Base-by-base conservation (phyloP, 805 yeast species). In the Teunomyces kruisii region DNA sequence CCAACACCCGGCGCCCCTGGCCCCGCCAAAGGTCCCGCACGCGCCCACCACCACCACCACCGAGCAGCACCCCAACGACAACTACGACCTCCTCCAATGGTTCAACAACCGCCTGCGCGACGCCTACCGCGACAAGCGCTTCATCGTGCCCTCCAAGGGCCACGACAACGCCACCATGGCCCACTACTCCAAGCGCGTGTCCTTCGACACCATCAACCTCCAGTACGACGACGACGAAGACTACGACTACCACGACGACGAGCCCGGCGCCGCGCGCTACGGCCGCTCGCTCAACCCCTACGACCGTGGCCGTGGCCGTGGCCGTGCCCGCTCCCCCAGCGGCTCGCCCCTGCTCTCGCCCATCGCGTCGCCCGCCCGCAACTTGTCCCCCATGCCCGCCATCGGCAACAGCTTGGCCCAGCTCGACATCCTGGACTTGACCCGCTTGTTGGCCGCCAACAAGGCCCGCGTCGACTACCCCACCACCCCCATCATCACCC, bases 191-290 rank as follows among this genome's bases (percentile, higher is more conserved):
- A 64, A 64, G 26, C 58, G 79, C 39, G 81, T 80, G 1, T 74
- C 81, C 2, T 80, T 79, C 53, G 83, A 80, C 57, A 78, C 84
- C 13, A 75, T 80, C 14, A 70, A 78, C 45, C 42, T 70, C 19
- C 59, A 60, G 44, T 64, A 57, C 47, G 54, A 53, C 28, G 53
- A 45, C n/a, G 56, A 53, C 32, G 58, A 56, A 28, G 45, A 44
- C 22, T 36, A 26, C 14, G 43, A 36, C 6, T 32, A 26, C 19
- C 32, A 30, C 10, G 32, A 33, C 4, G 27, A 31, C 13, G 36
- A 40, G n/a, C n/a, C n/a, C 9, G 37, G 32, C 22, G 19, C 15
- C 6, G 22, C 36, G 32, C 35, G 35, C 5, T 35, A 19, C 27
- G 38, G 38, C 15, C 13, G 12, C 9, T 40, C 36, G 10, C 42